Evolutionary conservation across 768 basidiomycete species (phyloP).

Genomic region (Royoungia palumana): DNA sequence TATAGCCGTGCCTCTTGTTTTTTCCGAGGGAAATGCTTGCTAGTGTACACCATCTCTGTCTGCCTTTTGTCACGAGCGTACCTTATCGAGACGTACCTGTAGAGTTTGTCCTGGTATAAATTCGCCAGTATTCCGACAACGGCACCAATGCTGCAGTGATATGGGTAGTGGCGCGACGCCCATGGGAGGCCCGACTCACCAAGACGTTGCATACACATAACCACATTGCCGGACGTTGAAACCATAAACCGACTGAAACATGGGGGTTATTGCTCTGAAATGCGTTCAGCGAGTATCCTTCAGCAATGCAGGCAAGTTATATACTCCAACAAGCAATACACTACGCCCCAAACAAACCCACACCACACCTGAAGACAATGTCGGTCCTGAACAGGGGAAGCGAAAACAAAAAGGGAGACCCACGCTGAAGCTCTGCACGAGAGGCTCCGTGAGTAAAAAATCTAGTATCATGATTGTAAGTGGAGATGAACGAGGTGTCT

Average conservation of each 20-base stretch:
- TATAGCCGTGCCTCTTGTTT: conserved; percentile 62
- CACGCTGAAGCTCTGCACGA: conserved; percentile 72
- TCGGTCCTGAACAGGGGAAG: conserved; percentile 4
- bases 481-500: too few relatives aligned
- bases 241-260: too few relatives aligned
- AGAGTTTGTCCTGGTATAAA: conserved; percentile 47
- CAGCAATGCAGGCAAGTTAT: too few relatives aligned
- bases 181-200: too few relatives aligned
- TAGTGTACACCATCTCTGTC: conserved; percentile 3
- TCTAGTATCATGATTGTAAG: conserved; percentile 7
- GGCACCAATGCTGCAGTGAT: conserved; percentile 54
- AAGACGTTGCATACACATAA: too few relatives aligned
- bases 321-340: conserved; percentile 65
- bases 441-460: conserved; percentile 50
- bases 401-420: conserved; percentile 14
- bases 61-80: neutral
- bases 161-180: too few relatives aligned
- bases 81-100: conserved; percentile 37
- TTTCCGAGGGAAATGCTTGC: conserved; percentile 27
- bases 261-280: too few relatives aligned
- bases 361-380: conserved; percentile 56
- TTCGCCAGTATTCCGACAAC: conserved; percentile 46
- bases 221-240: too few relatives aligned
- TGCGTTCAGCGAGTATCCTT: too few relatives aligned
- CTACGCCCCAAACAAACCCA: conserved; percentile 73